Evolutionary conservation across 1,139 yeast genomes (phyloP).

Genomic region (Pichia norvegensis): DNA sequence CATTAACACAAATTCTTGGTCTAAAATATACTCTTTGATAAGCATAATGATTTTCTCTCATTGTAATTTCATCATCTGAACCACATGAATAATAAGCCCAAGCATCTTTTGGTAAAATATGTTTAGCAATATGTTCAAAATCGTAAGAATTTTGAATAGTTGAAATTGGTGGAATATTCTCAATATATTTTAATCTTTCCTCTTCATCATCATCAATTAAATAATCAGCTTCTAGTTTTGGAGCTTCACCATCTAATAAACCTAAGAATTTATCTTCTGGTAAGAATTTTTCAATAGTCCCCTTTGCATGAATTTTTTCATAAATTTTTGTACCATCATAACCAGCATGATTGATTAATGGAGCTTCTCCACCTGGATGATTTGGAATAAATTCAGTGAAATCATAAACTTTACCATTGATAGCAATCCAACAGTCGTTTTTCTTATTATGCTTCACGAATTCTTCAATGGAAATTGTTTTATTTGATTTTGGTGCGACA

Average conservation of each 20-base stretch:
- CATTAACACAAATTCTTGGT: constrained; percentile 75
- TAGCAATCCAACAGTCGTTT: constrained; percentile 80
- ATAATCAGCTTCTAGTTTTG: constrained; percentile 26
- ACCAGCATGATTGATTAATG: constrained; percentile 75
- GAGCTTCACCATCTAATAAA: constrained; percentile 31
- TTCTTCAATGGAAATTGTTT: constrained; percentile 33
- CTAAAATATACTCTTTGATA: constrained; percentile 81
- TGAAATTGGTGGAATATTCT: constrained; percentile 56
- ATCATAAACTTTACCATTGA: constrained; percentile 78
- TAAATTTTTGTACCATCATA: constrained; percentile 85
- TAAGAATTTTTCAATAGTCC: constrained; percentile 36
- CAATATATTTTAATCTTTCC: constrained; percentile 29
- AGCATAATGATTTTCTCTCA: constrained; percentile 84
- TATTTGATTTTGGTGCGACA: background rate
- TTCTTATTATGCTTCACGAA: constrained; percentile 56
- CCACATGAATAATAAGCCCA: constrained; percentile 94
- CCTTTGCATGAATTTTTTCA: constrained; percentile 72
- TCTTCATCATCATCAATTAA: constrained; percentile 29
- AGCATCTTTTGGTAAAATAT: constrained; percentile 65
- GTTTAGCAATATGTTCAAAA: constrained; percentile 79
- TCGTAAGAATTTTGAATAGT: constrained; percentile 66
- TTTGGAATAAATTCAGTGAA: constrained; percentile 66
- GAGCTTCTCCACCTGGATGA: constrained; percentile 85
- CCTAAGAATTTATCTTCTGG: constrained; percentile 30
- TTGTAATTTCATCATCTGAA: constrained; percentile 83